These are phyloP conservation scores for Udeniomyces megalosporus DNA, from an alignment of 768 basidiomycete genomes.

Conservation along the genomic window DNA sequence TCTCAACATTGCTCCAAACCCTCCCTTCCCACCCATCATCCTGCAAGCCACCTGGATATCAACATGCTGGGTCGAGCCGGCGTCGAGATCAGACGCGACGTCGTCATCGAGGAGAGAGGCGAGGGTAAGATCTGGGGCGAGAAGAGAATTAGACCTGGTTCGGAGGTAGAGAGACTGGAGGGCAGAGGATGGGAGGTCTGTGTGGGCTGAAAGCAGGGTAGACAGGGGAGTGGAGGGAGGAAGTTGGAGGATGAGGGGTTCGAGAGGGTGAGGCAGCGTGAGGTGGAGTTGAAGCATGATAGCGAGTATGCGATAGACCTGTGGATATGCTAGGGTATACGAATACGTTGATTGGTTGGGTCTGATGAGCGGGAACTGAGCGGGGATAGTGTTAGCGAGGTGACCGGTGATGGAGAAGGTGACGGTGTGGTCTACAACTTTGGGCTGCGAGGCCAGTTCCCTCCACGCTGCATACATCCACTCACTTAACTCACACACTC, in stretches of 20 bases:
- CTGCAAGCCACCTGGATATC: constrained; percentile 24
- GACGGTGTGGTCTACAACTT: too few relatives aligned
- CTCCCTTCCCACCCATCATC: constrained; percentile 83
- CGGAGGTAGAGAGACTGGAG: constrained; percentile 5
- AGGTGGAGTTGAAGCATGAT: background rate
- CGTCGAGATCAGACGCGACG: too few relatives aligned
- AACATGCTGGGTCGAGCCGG: background rate
- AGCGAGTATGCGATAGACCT: too few relatives aligned
- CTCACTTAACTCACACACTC: too few relatives aligned
- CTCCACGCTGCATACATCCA: too few relatives aligned
- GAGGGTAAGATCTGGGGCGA: background rate
- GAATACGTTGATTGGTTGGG: too few relatives aligned
- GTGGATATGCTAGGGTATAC: too few relatives aligned
- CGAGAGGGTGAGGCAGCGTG: constrained; percentile 4
- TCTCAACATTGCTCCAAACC: constrained; percentile 88
- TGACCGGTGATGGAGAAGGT: too few relatives aligned
- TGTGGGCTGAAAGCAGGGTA: constrained; percentile 1
- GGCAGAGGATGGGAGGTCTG: background rate
- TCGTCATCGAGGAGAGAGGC: background rate
- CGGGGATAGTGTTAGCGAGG: too few relatives aligned
- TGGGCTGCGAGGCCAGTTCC: too few relatives aligned
- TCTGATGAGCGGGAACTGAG: too few relatives aligned
- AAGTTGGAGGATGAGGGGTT: background rate
- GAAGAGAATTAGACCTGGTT: constrained; percentile 1
- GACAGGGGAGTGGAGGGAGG: background rate